phyloP scores from a whole-genome alignment of 352 stramenopile species.

The Phytophthora quininea region DNA sequence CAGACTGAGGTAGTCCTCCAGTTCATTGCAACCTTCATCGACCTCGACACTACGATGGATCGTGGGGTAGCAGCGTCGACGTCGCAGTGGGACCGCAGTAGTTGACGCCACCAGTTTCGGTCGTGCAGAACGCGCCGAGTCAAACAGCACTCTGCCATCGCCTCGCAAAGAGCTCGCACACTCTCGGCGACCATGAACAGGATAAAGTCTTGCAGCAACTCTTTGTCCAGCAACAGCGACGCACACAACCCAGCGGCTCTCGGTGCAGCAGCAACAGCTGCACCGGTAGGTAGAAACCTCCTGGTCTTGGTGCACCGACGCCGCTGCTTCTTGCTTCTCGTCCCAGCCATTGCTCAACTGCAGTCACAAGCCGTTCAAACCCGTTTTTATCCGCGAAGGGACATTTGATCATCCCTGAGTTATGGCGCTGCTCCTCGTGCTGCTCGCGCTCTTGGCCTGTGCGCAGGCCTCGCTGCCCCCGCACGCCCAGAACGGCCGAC shows the following conservation, averaged over 20 bases:
- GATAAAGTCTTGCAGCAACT: conserved; percentile 32
- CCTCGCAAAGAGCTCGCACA: conserved; percentile 20
- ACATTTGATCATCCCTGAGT: conserved; percentile 4
- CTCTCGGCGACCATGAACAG: conserved; percentile 17
- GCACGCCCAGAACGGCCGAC: conserved; percentile 51
- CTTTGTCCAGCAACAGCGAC: conserved; percentile 24
- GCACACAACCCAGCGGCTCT: conserved; percentile 4
- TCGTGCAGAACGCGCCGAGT: conserved; percentile 12
- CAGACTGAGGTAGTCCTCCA: conserved; percentile 53
- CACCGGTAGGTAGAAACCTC: conserved; percentile 4
- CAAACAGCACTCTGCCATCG: conserved; percentile 8
- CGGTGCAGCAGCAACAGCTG: background rate
- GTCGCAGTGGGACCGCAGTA: conserved; percentile 27
- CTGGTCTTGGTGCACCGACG: conserved; percentile 23
- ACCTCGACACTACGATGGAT: conserved; percentile 22
- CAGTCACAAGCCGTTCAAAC: background rate
- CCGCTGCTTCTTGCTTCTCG: conserved; percentile 7
- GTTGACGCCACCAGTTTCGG: conserved; percentile 20
- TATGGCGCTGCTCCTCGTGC: conserved; percentile 22
- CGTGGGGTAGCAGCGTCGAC: conserved; percentile 4
- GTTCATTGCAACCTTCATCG: conserved; percentile 19
- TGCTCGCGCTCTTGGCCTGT: conserved; percentile 14
- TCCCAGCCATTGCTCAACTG: conserved; percentile 10
- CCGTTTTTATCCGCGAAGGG: background rate
- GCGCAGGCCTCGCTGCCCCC: conserved; percentile 31